Conservation (phyloP, 192 early-diverging fungal species). For the Chytriomyces confervae region DNA sequence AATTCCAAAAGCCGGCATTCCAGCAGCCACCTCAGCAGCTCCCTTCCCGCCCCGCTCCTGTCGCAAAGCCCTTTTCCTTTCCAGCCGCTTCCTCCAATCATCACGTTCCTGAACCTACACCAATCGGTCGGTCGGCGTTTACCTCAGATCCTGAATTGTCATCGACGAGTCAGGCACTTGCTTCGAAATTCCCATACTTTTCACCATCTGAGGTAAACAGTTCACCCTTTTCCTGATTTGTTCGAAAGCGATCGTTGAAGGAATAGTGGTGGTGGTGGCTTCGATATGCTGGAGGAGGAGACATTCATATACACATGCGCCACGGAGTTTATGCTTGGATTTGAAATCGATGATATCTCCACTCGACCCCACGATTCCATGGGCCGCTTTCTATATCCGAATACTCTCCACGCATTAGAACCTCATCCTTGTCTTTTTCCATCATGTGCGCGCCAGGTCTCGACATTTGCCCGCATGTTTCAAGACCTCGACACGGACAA, state of each 20-base stretch:
- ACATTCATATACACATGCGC: too few relatives aligned
- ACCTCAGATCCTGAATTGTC: constrained; percentile 24
- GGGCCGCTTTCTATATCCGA: too few relatives aligned
- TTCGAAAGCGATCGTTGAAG: too few relatives aligned
- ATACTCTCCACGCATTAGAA: too few relatives aligned
- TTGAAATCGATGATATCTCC: too few relatives aligned
- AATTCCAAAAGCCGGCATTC: not conserved
- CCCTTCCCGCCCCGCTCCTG: not conserved
- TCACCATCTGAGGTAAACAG: constrained; percentile 50
- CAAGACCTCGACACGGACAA: constrained; percentile 51
- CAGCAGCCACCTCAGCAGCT: not conserved
- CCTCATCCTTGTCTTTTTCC: too few relatives aligned
- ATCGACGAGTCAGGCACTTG: constrained; percentile 47
- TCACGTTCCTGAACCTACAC: constrained; percentile 31
- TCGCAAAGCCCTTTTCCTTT: not conserved
- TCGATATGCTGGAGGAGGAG: too few relatives aligned
- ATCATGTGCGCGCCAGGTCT: not conserved
- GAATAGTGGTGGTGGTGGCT: too few relatives aligned
- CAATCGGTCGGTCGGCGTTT: constrained; percentile 4
- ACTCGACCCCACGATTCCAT: too few relatives aligned
- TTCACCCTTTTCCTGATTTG: not conserved
- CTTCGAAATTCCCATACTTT: constrained; percentile 56
- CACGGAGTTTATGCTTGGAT: too few relatives aligned
- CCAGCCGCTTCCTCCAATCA: not conserved
- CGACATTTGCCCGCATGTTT: constrained; percentile 60